These are phyloP conservation scores for Trametes maxima DNA, from an alignment of 768 basidiomycete species.

Conservation along the genomic window DNA sequence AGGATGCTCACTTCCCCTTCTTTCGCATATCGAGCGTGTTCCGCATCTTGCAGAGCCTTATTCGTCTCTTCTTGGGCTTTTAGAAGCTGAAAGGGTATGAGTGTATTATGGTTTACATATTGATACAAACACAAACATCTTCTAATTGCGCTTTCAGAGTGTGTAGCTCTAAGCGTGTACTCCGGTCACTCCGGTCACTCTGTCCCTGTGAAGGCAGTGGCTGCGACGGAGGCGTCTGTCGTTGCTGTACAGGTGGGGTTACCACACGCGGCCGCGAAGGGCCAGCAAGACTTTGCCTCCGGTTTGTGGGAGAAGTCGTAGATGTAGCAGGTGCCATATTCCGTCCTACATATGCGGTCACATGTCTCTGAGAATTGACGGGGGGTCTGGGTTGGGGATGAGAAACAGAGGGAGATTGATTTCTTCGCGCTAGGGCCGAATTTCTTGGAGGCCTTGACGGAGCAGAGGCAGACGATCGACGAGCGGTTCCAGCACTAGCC, in stretches of 20 bases:
- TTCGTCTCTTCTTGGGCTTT: slow-evolving; percentile 52
- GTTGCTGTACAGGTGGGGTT: not conserved
- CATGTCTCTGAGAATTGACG: not conserved
- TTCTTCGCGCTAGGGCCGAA: no score
- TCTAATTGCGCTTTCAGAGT: slow-evolving; percentile 41
- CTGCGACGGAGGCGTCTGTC: not conserved
- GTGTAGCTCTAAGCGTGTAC: slow-evolving; percentile 17
- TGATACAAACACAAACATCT: slow-evolving; percentile 44
- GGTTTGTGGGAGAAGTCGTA: not conserved
- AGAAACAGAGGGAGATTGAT: not conserved
- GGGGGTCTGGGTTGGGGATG: not conserved
- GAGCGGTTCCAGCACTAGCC: not conserved
- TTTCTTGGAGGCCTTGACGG: not conserved
- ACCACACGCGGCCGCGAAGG: not conserved
- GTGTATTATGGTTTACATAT: no score
- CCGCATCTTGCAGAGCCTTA: slow-evolving; percentile 47
- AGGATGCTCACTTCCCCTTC: slow-evolving; percentile 74
- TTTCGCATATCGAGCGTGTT: slow-evolving; percentile 55
- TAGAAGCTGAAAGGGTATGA: slow-evolving; percentile 45
- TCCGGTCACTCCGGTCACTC: not conserved
- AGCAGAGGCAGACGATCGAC: not conserved
- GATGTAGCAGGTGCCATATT: not conserved
- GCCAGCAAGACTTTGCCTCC: not conserved
- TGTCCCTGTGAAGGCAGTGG: not conserved
- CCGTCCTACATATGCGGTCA: not conserved